These are phyloP conservation scores for Lachancea sp. DNA, from an alignment of 805 yeast species.

Conservation along the genomic window DNA sequence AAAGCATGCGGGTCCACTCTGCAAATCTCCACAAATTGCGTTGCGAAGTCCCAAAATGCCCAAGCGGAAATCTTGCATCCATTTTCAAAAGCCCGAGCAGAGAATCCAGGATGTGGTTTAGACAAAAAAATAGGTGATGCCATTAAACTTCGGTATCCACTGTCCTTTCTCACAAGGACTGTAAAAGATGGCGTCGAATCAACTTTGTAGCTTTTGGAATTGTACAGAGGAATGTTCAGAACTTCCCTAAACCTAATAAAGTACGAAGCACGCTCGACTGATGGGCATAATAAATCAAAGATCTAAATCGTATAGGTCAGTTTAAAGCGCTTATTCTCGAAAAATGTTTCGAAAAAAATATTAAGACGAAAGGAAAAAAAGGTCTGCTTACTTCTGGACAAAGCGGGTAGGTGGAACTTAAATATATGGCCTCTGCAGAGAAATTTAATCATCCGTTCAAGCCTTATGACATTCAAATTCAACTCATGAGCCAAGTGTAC, in stretches of 20 bases:
- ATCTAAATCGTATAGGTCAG: not conserved
- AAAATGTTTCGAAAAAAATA: not conserved
- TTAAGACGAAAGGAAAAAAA: too few relatives aligned
- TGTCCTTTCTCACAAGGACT: too few relatives aligned
- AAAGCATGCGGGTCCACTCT: not conserved
- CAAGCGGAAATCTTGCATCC: conserved; percentile 49
- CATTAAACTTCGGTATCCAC: too few relatives aligned
- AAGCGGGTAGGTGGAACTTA: not conserved
- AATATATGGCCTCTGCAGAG: not conserved
- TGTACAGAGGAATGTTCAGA: too few relatives aligned
- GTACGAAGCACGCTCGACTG: too few relatives aligned
- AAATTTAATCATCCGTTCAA: conserved; percentile 66
- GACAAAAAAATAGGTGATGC: conserved; percentile 56
- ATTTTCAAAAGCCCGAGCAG: conserved; percentile 41
- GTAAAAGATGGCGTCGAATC: too few relatives aligned
- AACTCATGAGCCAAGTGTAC: conserved; percentile 72
- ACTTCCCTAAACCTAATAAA: too few relatives aligned
- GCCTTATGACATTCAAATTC: conserved; percentile 74
- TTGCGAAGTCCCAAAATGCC: conserved; percentile 43
- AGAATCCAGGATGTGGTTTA: conserved; percentile 50
- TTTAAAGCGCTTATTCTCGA: not conserved
- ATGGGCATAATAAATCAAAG: not conserved
- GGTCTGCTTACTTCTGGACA: too few relatives aligned
- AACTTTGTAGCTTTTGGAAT: too few relatives aligned
- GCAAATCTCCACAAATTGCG: conserved; percentile 32